Conservation (phyloP, 441 rosid species). For the Populus hybrid region DNA sequence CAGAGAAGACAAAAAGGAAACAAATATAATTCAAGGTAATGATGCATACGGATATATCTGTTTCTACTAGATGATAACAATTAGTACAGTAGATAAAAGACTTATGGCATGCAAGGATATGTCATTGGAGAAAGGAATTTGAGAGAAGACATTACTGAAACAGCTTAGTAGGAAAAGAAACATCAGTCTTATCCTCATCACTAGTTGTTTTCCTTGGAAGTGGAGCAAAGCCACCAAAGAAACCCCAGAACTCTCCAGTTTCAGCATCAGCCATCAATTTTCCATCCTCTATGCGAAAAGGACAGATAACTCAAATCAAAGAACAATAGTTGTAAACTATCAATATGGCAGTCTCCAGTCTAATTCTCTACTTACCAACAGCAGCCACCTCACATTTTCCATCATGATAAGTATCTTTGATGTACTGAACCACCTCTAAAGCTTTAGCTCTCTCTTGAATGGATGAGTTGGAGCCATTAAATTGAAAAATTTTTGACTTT, state of each 20-base stretch:
- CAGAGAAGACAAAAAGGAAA: background rate
- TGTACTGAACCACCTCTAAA: constrained; percentile 78
- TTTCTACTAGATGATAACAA: background rate
- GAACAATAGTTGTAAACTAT: background rate
- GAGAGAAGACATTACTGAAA: constrained; percentile 46
- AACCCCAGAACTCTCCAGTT: constrained; percentile 96
- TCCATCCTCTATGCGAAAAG: constrained; percentile 76
- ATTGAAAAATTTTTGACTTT: too few relatives aligned
- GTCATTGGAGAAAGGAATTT: background rate
- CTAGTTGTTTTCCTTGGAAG: constrained; percentile 70
- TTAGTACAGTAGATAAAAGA: background rate
- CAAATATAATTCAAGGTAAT: background rate
- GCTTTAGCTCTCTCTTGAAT: too few relatives aligned
- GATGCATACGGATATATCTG: background rate
- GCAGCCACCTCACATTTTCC: constrained; percentile 91
- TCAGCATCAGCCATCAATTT: constrained; percentile 99
- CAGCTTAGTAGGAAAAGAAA: constrained; percentile 51
- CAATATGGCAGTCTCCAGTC: constrained; percentile 2
- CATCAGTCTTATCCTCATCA: constrained; percentile 47
- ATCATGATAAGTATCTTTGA: constrained; percentile 88
- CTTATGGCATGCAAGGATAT: background rate
- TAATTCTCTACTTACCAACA: constrained; percentile 56
- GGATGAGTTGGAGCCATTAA: too few relatives aligned
- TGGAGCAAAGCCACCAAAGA: constrained; percentile 99
- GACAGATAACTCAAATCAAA: background rate